Evolutionary conservation across 129 eudicot species (phyloP).

Genomic region (Helichrysum umbraculigerum): DNA sequence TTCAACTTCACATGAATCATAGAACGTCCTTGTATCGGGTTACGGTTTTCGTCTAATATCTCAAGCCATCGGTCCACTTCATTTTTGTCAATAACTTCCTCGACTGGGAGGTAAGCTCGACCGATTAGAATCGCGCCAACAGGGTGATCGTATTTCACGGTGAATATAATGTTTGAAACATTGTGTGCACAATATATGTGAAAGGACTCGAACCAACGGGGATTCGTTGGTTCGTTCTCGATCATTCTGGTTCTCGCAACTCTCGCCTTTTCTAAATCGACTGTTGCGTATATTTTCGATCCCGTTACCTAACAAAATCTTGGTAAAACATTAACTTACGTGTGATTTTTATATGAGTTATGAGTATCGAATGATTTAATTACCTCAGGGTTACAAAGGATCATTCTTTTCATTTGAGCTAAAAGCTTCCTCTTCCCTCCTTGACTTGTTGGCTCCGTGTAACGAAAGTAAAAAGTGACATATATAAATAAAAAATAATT

Average conservation of each 20-base stretch:
- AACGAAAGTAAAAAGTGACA: constrained; percentile 2
- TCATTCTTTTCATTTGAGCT: constrained; percentile 48
- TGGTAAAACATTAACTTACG: not conserved
- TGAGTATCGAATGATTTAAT: not conserved
- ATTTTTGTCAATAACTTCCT: constrained; percentile 48
- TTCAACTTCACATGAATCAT: constrained; percentile 71
- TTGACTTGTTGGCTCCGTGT: constrained; percentile 42
- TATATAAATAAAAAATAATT: not conserved
- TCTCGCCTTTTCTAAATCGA: constrained; percentile 77
- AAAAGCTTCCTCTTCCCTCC: constrained; percentile 41
- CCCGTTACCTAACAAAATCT: constrained; percentile 47
- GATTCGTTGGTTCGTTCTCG: constrained; percentile 53
- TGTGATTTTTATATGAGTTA: not conserved
- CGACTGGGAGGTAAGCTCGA: constrained; percentile 79
- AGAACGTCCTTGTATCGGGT: constrained; percentile 55
- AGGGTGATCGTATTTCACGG: constrained; percentile 68
- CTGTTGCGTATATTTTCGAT: constrained; percentile 65
- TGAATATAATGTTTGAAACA: constrained; percentile 62
- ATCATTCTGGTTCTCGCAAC: constrained; percentile 66
- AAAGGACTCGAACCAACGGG: constrained; percentile 74
- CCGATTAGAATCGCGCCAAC: constrained; percentile 82
- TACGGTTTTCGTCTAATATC: constrained; percentile 54
- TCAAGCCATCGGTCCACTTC: constrained; percentile 60
- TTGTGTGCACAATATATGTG: constrained; percentile 76
- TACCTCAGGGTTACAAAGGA: constrained; percentile 67